Base-by-base conservation (phyloP, 2,329 filamentous ascomycete genomes). In the Aaosphaeria pasadenensis region DNA sequence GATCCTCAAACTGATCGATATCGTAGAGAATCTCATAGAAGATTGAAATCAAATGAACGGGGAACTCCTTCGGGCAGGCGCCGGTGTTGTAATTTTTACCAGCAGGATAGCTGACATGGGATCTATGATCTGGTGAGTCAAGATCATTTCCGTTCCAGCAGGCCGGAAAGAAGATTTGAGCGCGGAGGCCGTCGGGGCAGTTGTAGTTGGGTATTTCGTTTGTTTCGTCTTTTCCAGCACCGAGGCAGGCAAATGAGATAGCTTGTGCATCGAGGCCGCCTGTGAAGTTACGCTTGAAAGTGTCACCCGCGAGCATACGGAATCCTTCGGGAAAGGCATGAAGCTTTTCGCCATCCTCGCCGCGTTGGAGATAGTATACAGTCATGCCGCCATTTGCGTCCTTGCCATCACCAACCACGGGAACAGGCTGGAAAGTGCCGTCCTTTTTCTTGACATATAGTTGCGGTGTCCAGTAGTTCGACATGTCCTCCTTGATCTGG, bases 401-500 rank as follows among this genome's bases (percentile, higher is more conserved):
- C n/a, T 56, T 43, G 9, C 24, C 74, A 46, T 80, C 79, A 11
- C 79, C 79, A 39, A 72, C 67, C 45, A 79, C 74, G 6, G 83
- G 77, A 13, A 91, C 87, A 33, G 79, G 77, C 67, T 85, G 81
- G 56, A 89, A 64, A 5, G 56, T 60, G 28, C 56, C 59, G 39
- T 67, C 58, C 44, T 64, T 57, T 29, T 55, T 54, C 54, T 87
- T 69, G 58, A 86, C 90, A 71, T 85, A 91, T 3, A 91, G 72
- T 30, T 77, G 75, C 1, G 88, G 87, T 47, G 85, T 83, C 88
- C 88, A 91, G 75, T 92, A 91, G 69, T 86, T 86, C 57, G 81
- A 28, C 40, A 50, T 77, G 71, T 91, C 88, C 46, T 81, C 81
- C 58, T 78, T 82, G 63, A 88, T 75, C 48, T 78, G 76, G 62